Conservation (phyloP, 2,329 filamentous ascomycete genomes). For the Trichoderma sp. region DNA sequence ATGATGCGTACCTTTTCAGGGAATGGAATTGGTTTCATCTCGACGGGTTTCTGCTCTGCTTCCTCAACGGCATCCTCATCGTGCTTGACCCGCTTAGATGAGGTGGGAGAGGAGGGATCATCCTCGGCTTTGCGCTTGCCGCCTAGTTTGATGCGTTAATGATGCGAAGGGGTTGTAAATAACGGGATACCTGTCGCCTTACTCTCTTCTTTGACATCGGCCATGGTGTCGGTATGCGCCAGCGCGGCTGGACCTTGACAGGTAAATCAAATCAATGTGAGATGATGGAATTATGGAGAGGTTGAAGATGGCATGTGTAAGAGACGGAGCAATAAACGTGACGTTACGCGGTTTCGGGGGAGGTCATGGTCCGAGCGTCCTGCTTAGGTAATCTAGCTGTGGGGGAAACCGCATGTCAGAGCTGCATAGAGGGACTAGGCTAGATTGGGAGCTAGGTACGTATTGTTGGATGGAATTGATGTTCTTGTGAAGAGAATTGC, state of each 20-base stretch:
- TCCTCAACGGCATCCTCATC: conserved; percentile 30
- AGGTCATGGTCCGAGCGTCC: conserved; percentile 5
- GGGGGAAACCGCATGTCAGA: not conserved
- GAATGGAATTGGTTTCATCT: conserved; percentile 70
- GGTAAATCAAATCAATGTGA: not conserved
- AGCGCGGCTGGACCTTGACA: not conserved
- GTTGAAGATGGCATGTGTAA: not conserved
- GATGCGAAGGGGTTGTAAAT: not conserved
- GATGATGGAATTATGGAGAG: not conserved
- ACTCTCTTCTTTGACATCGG: conserved; percentile 41
- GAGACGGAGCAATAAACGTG: not conserved
- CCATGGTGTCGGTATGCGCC: conserved; percentile 23
- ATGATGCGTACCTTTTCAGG: conserved; percentile 73
- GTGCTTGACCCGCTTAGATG: conserved; percentile 64
- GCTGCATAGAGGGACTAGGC: not conserved
- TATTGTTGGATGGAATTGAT: not conserved
- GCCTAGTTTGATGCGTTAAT: conserved; percentile 33
- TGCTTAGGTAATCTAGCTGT: not conserved
- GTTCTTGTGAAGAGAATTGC: not conserved
- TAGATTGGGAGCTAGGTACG: not conserved
- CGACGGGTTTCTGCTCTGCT: conserved; percentile 44
- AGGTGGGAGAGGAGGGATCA: conserved; percentile 59
- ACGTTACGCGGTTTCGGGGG: not conserved
- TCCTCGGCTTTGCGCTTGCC: conserved; percentile 72
- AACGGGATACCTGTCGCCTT: conserved; percentile 20